A percentile compares a stretch with the other conserved stretches of the same genome.
Evolutionary conservation across 208 protist genomes (phyloP).

Genomic region (Wallacemonas collosoma): DNA sequence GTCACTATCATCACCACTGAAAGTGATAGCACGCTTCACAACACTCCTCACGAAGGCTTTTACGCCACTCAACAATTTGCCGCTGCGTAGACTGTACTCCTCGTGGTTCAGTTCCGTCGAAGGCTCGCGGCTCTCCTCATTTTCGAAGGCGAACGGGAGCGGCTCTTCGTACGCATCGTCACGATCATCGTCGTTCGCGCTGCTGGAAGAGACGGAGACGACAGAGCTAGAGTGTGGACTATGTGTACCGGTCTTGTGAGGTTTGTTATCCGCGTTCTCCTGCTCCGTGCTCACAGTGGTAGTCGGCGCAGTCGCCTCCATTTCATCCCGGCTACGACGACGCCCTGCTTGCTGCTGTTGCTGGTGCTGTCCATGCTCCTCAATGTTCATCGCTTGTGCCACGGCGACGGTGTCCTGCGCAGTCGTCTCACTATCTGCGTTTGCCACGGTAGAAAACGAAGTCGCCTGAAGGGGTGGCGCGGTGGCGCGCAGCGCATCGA

Average conservation of each 20-base stretch:
- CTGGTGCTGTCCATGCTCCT: background rate
- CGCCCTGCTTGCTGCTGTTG: background rate
- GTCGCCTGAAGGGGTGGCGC: slow-evolving; percentile 1
- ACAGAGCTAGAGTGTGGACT: slow-evolving; percentile 1
- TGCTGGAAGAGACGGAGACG: slow-evolving; percentile 12
- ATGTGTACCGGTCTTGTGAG: background rate
- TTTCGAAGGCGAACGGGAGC: background rate
- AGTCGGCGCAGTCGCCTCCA: slow-evolving; percentile 3
- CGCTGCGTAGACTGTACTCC: slow-evolving; percentile 26
- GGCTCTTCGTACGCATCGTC: slow-evolving; percentile 20
- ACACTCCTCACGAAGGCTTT: slow-evolving; percentile 43
- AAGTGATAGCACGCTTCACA: slow-evolving; percentile 43
- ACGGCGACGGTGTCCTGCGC: no score
- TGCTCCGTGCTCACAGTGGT: background rate
- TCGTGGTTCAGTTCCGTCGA: background rate
- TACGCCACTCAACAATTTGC: slow-evolving; percentile 26
- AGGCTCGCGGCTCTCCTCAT: background rate
- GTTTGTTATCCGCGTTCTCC: background rate
- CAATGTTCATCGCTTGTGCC: background rate
- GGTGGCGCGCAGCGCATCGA: slow-evolving; percentile 4
- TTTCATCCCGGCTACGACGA: slow-evolving; percentile 15
- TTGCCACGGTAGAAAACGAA: background rate
- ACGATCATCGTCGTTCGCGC: background rate
- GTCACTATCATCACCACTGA: slow-evolving; percentile 32
- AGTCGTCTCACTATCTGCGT: no score